phyloP scores from a whole-genome alignment of 2,329 filamentous ascomycete genomes.

The Verticillium klebahnii region DNA sequence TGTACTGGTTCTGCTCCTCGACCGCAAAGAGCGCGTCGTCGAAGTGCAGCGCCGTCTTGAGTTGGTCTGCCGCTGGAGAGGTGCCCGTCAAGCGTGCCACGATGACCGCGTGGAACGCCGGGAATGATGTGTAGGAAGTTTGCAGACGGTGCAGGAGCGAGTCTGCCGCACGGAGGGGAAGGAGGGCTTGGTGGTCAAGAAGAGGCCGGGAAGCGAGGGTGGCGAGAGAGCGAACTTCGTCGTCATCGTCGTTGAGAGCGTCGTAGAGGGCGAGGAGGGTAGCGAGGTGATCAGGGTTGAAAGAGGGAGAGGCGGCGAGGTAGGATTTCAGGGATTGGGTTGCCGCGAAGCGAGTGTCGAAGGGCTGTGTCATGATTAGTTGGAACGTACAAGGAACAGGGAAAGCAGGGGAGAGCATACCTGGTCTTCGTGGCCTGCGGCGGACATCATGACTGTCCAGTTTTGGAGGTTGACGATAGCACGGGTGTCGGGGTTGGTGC shows the following conservation, averaged over 20 bases:
- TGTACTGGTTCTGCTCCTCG: conserved; percentile 92
- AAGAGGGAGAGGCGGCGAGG: conserved; percentile 25
- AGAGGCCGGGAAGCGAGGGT: conserved; percentile 44
- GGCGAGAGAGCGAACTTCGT: conserved; percentile 71
- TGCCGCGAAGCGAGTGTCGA: conserved; percentile 61
- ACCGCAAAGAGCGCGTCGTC: conserved; percentile 74
- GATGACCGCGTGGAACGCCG: conserved; percentile 34
- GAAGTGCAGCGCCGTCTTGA: conserved; percentile 42
- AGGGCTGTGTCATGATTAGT: conserved; percentile 39
- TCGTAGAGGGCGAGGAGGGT: conserved; percentile 67
- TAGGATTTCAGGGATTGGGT: conserved; percentile 50
- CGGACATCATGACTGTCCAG: conserved; percentile 48
- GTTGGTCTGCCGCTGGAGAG: conserved; percentile 24
- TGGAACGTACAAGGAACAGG: not conserved
- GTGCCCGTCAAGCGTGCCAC: conserved; percentile 37
- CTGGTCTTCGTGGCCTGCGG: conserved; percentile 43
- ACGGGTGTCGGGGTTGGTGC: conserved; percentile 4
- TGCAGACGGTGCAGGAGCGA: conserved; percentile 40
- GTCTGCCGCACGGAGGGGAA: conserved; percentile 42
- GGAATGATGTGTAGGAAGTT: conserved; percentile 24
- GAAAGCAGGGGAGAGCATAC: conserved; percentile 24
- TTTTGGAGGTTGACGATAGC: conserved; percentile 18
- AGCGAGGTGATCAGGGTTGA: conserved; percentile 38
- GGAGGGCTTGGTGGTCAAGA: conserved; percentile 37
- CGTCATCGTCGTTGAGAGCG: conserved; percentile 82